These are phyloP conservation scores for Falciphora oryzae DNA, from an alignment of 2,329 filamentous ascomycete species.

Conservation along the genomic window DNA sequence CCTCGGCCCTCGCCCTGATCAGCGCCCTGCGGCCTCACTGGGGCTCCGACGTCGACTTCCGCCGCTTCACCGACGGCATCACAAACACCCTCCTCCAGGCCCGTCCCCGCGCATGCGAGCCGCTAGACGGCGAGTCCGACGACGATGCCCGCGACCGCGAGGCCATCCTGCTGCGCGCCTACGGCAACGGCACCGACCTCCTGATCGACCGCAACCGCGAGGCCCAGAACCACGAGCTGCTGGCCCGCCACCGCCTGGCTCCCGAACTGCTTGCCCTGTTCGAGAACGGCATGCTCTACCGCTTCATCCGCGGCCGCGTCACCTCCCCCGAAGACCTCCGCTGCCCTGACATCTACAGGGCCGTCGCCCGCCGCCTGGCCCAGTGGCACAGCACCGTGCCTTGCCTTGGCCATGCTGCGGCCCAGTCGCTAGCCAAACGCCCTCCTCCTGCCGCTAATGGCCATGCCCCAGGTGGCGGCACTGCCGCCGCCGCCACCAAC, in stretches of 20 bases:
- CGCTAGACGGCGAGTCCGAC: conserved; percentile 28
- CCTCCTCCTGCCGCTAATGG: conserved; percentile 27
- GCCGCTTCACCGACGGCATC: conserved; percentile 94
- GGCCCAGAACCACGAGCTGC: conserved; percentile 73
- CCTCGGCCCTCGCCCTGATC: conserved; percentile 74
- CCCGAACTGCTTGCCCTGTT: conserved; percentile 87
- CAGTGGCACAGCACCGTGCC: conserved; percentile 84
- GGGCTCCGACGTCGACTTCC: conserved; percentile 60
- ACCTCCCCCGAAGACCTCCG: conserved; percentile 77
- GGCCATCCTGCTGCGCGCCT: conserved; percentile 84
- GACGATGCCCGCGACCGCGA: conserved; percentile 55
- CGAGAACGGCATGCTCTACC: conserved; percentile 92
- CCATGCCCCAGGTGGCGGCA: conserved; percentile 22
- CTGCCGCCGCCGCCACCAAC: conserved; percentile 23
- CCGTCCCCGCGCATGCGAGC: conserved; percentile 5
- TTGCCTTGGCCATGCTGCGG: conserved; percentile 36
- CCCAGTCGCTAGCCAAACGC: conserved; percentile 26
- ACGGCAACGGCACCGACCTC: conserved; percentile 88
- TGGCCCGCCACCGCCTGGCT: conserved; percentile 77
- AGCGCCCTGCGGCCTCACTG: conserved; percentile 78
- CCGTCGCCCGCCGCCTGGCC: conserved; percentile 76
- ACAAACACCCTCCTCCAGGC: conserved; percentile 88
- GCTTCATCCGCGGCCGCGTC: conserved; percentile 76
- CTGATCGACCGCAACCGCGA: conserved; percentile 92
- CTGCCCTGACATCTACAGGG: conserved; percentile 68